Evolutionary conservation across 1,284 basidiomycete species (phyloP).

Genomic region (Amylostereum chailletii): DNA sequence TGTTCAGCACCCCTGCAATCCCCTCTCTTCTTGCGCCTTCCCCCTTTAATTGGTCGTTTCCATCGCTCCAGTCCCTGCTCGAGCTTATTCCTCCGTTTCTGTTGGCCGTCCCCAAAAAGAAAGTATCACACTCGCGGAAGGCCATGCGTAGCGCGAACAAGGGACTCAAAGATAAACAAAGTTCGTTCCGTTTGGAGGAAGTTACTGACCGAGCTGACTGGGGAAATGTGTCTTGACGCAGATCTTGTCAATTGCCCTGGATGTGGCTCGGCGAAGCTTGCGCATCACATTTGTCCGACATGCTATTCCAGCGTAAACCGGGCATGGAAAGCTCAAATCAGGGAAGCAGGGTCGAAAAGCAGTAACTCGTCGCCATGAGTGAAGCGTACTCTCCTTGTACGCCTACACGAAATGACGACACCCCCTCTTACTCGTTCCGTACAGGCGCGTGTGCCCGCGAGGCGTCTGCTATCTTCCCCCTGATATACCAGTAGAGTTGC

Average conservation of each 20-base stretch:
- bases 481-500: too few relatives aligned
- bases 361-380: not conserved
- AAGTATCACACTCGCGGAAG: conserved; percentile 89
- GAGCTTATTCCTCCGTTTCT: conserved; percentile 85
- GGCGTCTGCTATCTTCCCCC: too few relatives aligned
- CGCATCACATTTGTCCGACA: conserved; percentile 81
- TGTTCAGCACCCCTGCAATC: conserved; percentile 20
- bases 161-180: conserved; percentile 89
- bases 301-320: conserved; percentile 80
- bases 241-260: conserved; percentile 89
- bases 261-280: conserved; percentile 84
- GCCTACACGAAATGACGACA: too few relatives aligned
- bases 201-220: conserved; percentile 5
- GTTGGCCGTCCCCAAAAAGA: conserved; percentile 92
- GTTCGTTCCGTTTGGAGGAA: conserved; percentile 38
- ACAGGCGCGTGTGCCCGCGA: too few relatives aligned
- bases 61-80: conserved; percentile 51
- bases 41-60: conserved; percentile 37
- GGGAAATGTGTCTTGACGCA: conserved; percentile 21
- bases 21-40: conserved; percentile 22
- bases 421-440: too few relatives aligned
- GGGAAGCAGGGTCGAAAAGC: conserved; percentile 6
- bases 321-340: conserved; percentile 44
- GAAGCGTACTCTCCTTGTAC: too few relatives aligned
- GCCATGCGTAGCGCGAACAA: conserved; percentile 94